Evolutionary conservation across 192 early-diverging fungal species (phyloP), one percentile per base, ranked within the genome.

Genomic region (Coemansia sp.): DNA sequence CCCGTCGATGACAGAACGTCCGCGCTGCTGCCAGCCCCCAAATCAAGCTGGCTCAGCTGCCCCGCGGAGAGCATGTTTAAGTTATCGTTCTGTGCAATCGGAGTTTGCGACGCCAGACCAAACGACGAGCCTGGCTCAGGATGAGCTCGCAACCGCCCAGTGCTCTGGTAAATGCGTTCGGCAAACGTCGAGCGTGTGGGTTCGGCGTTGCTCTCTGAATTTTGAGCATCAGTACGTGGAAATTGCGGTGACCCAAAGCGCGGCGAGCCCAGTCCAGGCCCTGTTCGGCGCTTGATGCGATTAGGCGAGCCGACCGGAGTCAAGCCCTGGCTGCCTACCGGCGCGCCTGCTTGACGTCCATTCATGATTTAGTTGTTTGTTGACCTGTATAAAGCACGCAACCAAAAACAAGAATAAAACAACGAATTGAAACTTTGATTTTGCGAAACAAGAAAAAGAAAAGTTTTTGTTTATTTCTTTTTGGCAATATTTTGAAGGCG

Each of bases 121-220:
- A 47, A 47, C 14, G 43, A 17, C 2, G 43, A 47, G n/a, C 43
- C 43, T 12, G n/a, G n/a, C 43, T 47, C 43, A 17, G 43, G 43
- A 12, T 47, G 43, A 12, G 14, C 43, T n/a, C 17, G 38, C 57
- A 21, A 19, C 5, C 56, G 59, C 2, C 70, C 67, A 10, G 66
- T 70, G 71, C 48, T 79, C 35, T 66, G 71, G 60, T 79, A 73
- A 9, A 73, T 72, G 38, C 76, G 76, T 19, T 79, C 76, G 24
- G 70, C 71, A 65, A 79, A 79, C 8, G 63, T 62, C 5, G 75
- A 78, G 22, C 60, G 61, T 11, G 32, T 14, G 22, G 37, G 23
- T 7, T 11, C 56, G 17, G 11, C 29, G 51, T 58, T 60, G 15
- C 53, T 7, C 29, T 15, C 50, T 25, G 69, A 35, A 2, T 58